phyloP scores from a whole-genome alignment of 169 alveolate genomes.

The Plasmodium inui region DNA sequence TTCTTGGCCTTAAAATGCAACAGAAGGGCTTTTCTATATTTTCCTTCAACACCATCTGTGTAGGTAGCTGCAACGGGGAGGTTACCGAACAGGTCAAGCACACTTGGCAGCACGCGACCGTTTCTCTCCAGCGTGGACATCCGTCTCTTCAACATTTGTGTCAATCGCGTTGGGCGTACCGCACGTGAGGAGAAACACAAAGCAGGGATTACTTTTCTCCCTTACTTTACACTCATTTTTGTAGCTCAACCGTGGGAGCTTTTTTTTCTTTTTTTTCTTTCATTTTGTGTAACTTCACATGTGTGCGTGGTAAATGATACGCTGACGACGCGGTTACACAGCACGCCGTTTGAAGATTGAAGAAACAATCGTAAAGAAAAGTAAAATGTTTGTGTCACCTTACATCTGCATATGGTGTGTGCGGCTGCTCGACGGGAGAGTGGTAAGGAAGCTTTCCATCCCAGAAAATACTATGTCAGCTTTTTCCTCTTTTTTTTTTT shows the following conservation, averaged over 20 bases:
- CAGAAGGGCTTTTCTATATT: not conserved
- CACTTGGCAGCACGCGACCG: not conserved
- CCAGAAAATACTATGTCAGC: not conserved
- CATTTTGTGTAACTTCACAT: not conserved
- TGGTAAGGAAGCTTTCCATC: not conserved
- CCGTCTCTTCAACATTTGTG: not conserved
- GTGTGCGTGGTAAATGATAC: not conserved
- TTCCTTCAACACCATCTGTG: not conserved
- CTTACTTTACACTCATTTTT: not conserved
- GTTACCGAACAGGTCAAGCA: not conserved
- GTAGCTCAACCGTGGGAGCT: not conserved
- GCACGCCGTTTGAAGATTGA: not conserved
- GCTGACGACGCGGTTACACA: not conserved
- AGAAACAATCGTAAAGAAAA: not conserved
- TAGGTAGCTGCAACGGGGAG: not conserved
- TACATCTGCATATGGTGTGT: not conserved
- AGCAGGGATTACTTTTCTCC: not conserved
- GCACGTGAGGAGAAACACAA: not conserved
- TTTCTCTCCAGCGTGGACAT: not conserved
- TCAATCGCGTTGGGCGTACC: not conserved
- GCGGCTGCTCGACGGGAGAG: not conserved
- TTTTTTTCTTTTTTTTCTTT: not conserved
- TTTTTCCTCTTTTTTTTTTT: not conserved
- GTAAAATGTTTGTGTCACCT: not conserved
- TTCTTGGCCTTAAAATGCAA: not conserved